A percentile compares a stretch with the other conserved stretches of the same genome.
Conservation (phyloP, 179 eudicot species). For the Carnegiea gigantea region DNA sequence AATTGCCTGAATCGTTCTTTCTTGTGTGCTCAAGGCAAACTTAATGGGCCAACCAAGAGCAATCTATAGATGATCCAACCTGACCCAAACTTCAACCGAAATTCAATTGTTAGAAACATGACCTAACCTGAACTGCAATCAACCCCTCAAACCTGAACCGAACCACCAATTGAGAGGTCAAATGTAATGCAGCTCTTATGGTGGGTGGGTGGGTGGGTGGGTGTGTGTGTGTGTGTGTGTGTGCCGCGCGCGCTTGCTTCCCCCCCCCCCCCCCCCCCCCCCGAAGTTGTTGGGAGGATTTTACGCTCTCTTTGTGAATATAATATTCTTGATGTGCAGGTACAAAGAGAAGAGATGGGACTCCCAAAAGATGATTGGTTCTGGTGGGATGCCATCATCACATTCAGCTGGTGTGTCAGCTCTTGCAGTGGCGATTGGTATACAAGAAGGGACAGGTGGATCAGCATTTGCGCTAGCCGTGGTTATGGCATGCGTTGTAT, state of each 20-base stretch:
- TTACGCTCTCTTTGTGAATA: too few relatives aligned
- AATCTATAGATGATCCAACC: not conserved
- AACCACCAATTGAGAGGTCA: not conserved
- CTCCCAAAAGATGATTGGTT: conserved; percentile 64
- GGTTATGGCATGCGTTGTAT: conserved; percentile 86
- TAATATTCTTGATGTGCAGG: conserved; percentile 54
- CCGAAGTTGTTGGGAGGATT: not conserved
- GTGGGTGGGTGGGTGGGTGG: not conserved
- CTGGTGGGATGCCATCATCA: conserved; percentile 97
- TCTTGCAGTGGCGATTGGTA: conserved; percentile 68
- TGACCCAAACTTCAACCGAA: not conserved
- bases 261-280: too few relatives aligned
- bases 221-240: not conserved
- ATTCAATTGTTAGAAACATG: not conserved
- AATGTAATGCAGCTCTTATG: not conserved
- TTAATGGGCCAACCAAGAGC: not conserved
- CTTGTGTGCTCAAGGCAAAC: too few relatives aligned
- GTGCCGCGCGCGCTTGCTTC: not conserved
- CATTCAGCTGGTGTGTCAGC: conserved; percentile 95
- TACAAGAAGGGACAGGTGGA: conserved; percentile 70
- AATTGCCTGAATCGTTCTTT: not conserved
- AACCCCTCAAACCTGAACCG: not conserved
- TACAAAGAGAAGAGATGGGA: conserved; percentile 93
- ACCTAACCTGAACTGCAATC: not conserved
- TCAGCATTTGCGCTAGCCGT: conserved; percentile 77